Base-by-base conservation (phyloP, 2,329 filamentous ascomycete species). In the Trichoderma sp. region DNA sequence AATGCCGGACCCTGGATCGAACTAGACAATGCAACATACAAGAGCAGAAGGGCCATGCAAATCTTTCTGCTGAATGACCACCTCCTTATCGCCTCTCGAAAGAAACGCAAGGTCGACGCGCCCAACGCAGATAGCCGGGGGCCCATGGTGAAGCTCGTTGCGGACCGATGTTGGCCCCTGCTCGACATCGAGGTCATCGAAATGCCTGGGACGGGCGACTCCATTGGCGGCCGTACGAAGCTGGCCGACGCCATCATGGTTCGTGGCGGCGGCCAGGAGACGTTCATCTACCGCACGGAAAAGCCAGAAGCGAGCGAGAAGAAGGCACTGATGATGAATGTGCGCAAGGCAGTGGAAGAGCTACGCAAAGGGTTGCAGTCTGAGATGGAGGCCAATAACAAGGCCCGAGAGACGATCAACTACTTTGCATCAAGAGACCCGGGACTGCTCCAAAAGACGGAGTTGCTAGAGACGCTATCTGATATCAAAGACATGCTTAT, bases 21-120 rank as follows among this genome's bases (percentile, higher is more conserved):
- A 80, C 84, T 99, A 70, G 96, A 99, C 79, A 96, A 95, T 71
- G 95, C 95, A 12, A 99, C 95, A 0, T 98, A 97, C 89, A 97
- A 97, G 79, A 92, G 94, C 4, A 86, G 92, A 71, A 86, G 95
- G 50, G 90, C 93, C 32, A 94, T 98, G 78, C 92, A 97, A 76
- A 89, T 99, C 69, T 94, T 98, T 69, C 80, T 99, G 68, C 84
- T 99, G 3, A 99, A 98, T 76, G 95, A 99, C 75, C 94, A 99
- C 78, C 83, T 99, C 2, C 86, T 99, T 25, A 87, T 99, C 59
- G 95, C 95, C 4, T 93, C 92, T 27, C 89, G 92, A 72, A 97
- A 97, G 82, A 97, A 97, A 83, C 93, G 94, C 74, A 92, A 94
- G 73, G 84, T 89, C 3, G 94, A 97, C 70, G 89, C 86, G 1